Evolutionary conservation across 2,329 filamentous ascomycete genomes (phyloP).

Genomic region (Rutstroemia sp.): DNA sequence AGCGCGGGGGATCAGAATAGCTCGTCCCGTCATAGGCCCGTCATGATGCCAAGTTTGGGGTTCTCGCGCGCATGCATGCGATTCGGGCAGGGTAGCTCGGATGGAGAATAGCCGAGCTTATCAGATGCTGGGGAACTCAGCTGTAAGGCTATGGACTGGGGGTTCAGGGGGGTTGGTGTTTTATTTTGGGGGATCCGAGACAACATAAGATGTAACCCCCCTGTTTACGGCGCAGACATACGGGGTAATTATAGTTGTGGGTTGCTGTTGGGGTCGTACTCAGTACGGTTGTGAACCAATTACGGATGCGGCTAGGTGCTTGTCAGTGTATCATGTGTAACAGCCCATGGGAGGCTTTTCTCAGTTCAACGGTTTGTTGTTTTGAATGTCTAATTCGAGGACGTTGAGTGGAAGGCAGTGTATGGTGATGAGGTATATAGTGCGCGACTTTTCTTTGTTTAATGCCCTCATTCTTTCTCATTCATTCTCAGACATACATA

Average conservation of each 20-base stretch:
- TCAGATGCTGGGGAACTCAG: background rate
- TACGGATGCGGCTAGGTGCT: background rate
- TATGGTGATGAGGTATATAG: too few species aligned
- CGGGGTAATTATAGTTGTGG: background rate
- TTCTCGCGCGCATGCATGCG: background rate
- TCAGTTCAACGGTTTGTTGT: background rate
- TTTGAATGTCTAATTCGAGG: too few species aligned
- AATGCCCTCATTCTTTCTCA: background rate
- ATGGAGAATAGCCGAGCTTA: background rate
- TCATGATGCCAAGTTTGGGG: background rate
- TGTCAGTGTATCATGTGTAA: too few species aligned
- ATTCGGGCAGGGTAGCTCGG: background rate
- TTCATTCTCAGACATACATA: background rate
- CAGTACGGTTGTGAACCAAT: background rate
- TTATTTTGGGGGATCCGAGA: background rate
- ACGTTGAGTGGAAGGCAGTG: too few species aligned
- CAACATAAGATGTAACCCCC: background rate
- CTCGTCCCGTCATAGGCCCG: background rate
- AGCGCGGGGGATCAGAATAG: constrained; percentile 1
- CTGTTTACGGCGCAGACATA: background rate
- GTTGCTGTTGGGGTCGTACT: constrained; percentile 1
- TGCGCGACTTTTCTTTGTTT: background rate
- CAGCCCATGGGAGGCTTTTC: background rate
- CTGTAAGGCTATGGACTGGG: background rate
- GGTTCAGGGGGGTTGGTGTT: background rate